Percentiles rank a stretch among this genome's conserved stretches.
phyloP scores from a whole-genome alignment of 2,329 filamentous ascomycete genomes.

The Pseudocercospora fuligena region DNA sequence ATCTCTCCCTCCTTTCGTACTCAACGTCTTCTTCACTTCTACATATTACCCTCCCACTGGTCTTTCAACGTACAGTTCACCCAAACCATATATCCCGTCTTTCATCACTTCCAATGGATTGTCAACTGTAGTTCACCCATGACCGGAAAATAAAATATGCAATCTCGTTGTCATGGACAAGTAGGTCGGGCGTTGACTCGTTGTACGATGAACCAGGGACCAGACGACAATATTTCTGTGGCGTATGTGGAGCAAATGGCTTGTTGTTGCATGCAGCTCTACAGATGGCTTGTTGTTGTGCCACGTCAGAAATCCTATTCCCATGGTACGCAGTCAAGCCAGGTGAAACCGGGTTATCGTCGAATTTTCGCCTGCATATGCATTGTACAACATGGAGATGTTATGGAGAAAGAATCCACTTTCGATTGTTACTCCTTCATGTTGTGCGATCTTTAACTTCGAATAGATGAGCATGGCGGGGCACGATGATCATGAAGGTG shows the following conservation, averaged over 20 bases:
- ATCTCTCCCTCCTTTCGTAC: no score
- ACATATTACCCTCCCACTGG: not conserved
- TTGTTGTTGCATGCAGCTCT: no score
- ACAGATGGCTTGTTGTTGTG: not conserved
- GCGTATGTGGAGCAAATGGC: no score
- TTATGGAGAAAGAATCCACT: not conserved
- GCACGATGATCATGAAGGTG: not conserved
- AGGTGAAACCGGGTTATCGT: not conserved
- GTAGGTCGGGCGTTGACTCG: no score
- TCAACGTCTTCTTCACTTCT: not conserved
- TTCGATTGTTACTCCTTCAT: not conserved
- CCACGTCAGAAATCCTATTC: not conserved
- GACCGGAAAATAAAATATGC: no score
- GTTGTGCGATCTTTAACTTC: not conserved
- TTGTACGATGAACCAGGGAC: no score
- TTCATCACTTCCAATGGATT: slow-evolving; percentile 2
- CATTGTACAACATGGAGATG: not conserved
- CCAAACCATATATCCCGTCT: not conserved
- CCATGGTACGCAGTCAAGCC: not conserved
- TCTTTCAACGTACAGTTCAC: not conserved
- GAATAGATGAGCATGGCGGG: not conserved
- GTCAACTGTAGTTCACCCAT: no score
- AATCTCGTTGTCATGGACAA: no score
- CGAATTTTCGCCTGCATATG: not conserved
- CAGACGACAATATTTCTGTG: no score